Conservation (phyloP, 2,329 filamentous ascomycete genomes). For the Periconia digitata region DNA sequence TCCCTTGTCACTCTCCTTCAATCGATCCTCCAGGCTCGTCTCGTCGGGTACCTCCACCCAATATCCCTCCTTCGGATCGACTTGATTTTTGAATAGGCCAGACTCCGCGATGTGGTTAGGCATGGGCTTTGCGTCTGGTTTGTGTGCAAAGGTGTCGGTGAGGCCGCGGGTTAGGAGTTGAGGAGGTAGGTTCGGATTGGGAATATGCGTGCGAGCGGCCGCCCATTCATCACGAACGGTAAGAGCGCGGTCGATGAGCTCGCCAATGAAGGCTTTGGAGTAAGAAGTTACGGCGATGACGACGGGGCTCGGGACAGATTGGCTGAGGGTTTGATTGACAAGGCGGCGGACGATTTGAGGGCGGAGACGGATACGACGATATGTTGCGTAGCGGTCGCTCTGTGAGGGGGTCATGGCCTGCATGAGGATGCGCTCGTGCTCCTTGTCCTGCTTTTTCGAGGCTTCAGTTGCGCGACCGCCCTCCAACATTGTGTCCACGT, state of each 20-base stretch:
- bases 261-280: slow-evolving; percentile 75
- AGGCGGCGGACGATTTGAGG: slow-evolving; percentile 72
- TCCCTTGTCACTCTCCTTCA: slow-evolving; percentile 45
- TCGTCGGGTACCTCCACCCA: slow-evolving; percentile 33
- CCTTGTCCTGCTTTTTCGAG: slow-evolving; percentile 66
- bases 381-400: slow-evolving; percentile 69
- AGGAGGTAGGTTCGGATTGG: slow-evolving; percentile 30
- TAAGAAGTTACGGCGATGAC: slow-evolving; percentile 75
- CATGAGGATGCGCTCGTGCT: slow-evolving; percentile 65
- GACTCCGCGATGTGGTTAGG: slow-evolving; percentile 29
- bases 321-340: slow-evolving; percentile 78
- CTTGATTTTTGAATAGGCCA: slow-evolving; percentile 26
- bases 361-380: slow-evolving; percentile 68
- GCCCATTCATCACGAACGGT: slow-evolving; percentile 73
- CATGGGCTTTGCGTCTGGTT: slow-evolving; percentile 32
- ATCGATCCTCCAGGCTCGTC: slow-evolving; percentile 24
- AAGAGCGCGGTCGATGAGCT: slow-evolving; percentile 72
- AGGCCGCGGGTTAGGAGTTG: slow-evolving; percentile 29
- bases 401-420: slow-evolving; percentile 67
- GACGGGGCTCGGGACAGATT: slow-evolving; percentile 73
- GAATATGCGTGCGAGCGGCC: slow-evolving; percentile 44
- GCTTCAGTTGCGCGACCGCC: slow-evolving; percentile 57
- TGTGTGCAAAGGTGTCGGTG: slow-evolving; percentile 31
- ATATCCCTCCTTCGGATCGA: slow-evolving; percentile 22
- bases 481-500: slow-evolving; percentile 52